Conservation (phyloP, 75 land plant genomes). For the Pinus tabuliformis region DNA sequence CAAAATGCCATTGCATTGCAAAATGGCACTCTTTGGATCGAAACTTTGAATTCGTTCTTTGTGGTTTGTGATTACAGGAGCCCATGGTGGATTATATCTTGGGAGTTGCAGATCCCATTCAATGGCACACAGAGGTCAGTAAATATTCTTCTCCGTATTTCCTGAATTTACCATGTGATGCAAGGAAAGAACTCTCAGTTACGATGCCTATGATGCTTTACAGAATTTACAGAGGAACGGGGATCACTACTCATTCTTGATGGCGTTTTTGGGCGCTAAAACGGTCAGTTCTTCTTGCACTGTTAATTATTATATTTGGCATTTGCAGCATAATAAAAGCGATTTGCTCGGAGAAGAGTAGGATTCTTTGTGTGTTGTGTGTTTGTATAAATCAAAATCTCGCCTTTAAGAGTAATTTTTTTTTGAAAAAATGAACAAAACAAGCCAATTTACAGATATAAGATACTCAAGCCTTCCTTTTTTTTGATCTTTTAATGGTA, state of each 20-base stretch:
- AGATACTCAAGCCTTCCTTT: neutral
- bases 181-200: no score
- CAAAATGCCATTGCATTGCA: neutral
- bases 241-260: slow-evolving; percentile 74
- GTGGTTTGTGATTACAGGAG: slow-evolving; percentile 24
- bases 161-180: no score
- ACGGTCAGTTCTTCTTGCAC: slow-evolving; percentile 35
- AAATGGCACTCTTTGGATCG: neutral
- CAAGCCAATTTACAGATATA: neutral
- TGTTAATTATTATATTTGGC: neutral
- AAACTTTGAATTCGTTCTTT: neutral
- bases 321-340: no score
- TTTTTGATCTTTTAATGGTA: slow-evolving; percentile 4
- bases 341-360: no score
- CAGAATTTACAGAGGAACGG: slow-evolving; percentile 84
- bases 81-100: slow-evolving; percentile 89
- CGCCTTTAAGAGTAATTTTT: neutral
- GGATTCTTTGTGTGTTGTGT: no score
- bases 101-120: slow-evolving; percentile 76
- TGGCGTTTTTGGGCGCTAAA: slow-evolving; percentile 70
- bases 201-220: neutral
- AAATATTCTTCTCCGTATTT: neutral
- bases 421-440: neutral
- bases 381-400: no score
- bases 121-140: slow-evolving; percentile 87